These are phyloP conservation scores for Curvularia hawaiiensis DNA, from an alignment of 2,329 filamentous ascomycete species.

Conservation along the genomic window DNA sequence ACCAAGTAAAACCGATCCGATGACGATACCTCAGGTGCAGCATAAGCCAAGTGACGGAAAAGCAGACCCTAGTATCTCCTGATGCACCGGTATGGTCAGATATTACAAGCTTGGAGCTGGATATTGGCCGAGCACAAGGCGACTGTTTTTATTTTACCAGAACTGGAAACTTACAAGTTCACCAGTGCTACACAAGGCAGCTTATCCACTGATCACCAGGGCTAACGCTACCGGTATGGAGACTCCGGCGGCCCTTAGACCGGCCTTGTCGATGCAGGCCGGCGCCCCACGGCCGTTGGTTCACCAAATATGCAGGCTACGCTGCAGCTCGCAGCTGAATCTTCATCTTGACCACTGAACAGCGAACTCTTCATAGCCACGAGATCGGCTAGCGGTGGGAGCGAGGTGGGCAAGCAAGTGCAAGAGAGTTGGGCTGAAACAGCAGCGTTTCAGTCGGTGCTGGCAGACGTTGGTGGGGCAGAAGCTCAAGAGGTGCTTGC, in stretches of 20 bases:
- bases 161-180: not conserved
- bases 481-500: slow-evolving; percentile 20
- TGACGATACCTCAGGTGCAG: not conserved
- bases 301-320: slow-evolving; percentile 16
- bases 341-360: slow-evolving; percentile 3
- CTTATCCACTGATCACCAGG: not conserved
- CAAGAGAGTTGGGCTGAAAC: slow-evolving; percentile 25
- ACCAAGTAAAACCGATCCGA: not conserved
- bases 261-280: not conserved
- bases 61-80: not conserved
- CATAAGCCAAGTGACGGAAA: not conserved
- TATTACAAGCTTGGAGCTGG: not conserved
- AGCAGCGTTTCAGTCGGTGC: slow-evolving; percentile 23
- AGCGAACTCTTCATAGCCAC: slow-evolving; percentile 2
- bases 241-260: not conserved
- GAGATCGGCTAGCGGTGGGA: slow-evolving; percentile 8
- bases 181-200: not conserved
- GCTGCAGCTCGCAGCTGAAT: slow-evolving; percentile 3
- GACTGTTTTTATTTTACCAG: not conserved
- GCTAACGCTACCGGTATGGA: not conserved
- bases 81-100: not conserved
- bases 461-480: slow-evolving; percentile 21
- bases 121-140: not conserved
- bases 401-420: slow-evolving; percentile 12
- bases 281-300: slow-evolving; percentile 1